Percentiles rank a stretch among this genome's conserved stretches.
phyloP scores from a whole-genome alignment of 1,139 yeast genomes.

The Entelexis sorbosivorans region DNA sequence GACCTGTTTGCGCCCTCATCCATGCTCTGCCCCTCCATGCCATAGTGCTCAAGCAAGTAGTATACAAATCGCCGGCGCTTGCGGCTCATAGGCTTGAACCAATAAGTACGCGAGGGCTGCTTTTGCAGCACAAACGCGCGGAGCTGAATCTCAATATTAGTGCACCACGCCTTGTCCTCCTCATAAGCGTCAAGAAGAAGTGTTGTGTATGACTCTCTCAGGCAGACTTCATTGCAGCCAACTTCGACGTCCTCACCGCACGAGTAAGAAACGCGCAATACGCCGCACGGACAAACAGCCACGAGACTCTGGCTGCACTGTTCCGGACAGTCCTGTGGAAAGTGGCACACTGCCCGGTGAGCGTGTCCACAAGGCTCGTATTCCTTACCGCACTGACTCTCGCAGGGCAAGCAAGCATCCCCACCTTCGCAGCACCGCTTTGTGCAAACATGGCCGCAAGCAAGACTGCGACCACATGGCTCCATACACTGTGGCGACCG shows the following conservation, averaged over 20 bases:
- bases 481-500: conserved; percentile 1
- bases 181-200: conserved; percentile 13
- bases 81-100: conserved; percentile 23
- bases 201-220: conserved; percentile 18
- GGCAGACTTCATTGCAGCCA: conserved; percentile 22
- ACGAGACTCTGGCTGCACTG: conserved; percentile 11
- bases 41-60: conserved; percentile 21
- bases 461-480: conserved; percentile 2
- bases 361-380: conserved; percentile 7
- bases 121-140: conserved; percentile 15
- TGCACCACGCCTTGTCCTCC: conserved; percentile 16
- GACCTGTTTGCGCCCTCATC: conserved; percentile 21
- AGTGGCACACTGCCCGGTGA: conserved; percentile 11
- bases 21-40: conserved; percentile 20
- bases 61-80: conserved; percentile 20
- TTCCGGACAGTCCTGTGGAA: conserved; percentile 12
- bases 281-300: conserved; percentile 21
- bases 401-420: conserved; percentile 13
- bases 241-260: conserved; percentile 24
- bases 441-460: conserved; percentile 11
- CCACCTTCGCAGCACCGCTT: conserved; percentile 3
- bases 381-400: not conserved
- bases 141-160: conserved; percentile 14
- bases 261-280: conserved; percentile 9
- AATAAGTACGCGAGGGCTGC: conserved; percentile 4